A percentile compares a stretch with the other conserved stretches of the same genome.
Conservation (phyloP, 2,329 filamentous ascomycete species). For the Stachybotrys echinatus region DNA sequence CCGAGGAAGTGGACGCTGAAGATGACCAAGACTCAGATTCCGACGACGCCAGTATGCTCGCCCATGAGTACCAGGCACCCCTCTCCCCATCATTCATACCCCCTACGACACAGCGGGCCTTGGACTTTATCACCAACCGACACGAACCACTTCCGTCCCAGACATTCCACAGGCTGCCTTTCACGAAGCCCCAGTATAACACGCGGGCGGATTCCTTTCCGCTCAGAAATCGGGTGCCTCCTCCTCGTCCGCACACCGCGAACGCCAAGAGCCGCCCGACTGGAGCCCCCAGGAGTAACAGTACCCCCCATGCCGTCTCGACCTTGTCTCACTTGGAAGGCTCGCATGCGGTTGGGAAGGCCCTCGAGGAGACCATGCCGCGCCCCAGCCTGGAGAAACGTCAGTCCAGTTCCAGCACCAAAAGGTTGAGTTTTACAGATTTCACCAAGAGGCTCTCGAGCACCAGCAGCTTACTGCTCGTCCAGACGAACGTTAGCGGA, state of each 20-base stretch:
- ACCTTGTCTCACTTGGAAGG: slow-evolving; percentile 16
- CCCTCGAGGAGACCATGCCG: slow-evolving; percentile 25
- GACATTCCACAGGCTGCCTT: slow-evolving; percentile 25
- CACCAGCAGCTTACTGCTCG: slow-evolving; percentile 53
- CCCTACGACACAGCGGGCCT: slow-evolving; percentile 40
- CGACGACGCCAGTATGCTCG: slow-evolving; percentile 33
- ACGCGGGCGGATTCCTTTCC: slow-evolving; percentile 18
- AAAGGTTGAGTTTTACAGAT: slow-evolving; percentile 57
- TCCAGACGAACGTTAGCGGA: slow-evolving; percentile 50
- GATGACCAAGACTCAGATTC: slow-evolving; percentile 36
- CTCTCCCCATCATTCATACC: slow-evolving; percentile 30
- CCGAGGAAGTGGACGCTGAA: slow-evolving; percentile 31
- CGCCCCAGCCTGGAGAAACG: slow-evolving; percentile 38
- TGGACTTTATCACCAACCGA: slow-evolving; percentile 44
- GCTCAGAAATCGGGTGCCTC: slow-evolving; percentile 11
- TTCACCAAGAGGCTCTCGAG: slow-evolving; percentile 56
- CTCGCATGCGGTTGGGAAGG: slow-evolving; percentile 14
- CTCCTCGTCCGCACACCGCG: slow-evolving; percentile 47
- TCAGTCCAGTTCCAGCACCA: slow-evolving; percentile 47
- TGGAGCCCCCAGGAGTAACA: slow-evolving; percentile 38
- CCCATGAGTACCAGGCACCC: slow-evolving; percentile 21
- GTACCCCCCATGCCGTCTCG: slow-evolving; percentile 40
- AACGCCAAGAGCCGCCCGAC: slow-evolving; percentile 43
- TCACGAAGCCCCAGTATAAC: slow-evolving; percentile 26
- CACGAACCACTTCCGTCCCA: slow-evolving; percentile 25